Conservation (phyloP, 805 yeast genomes). For the Candida alai region DNA sequence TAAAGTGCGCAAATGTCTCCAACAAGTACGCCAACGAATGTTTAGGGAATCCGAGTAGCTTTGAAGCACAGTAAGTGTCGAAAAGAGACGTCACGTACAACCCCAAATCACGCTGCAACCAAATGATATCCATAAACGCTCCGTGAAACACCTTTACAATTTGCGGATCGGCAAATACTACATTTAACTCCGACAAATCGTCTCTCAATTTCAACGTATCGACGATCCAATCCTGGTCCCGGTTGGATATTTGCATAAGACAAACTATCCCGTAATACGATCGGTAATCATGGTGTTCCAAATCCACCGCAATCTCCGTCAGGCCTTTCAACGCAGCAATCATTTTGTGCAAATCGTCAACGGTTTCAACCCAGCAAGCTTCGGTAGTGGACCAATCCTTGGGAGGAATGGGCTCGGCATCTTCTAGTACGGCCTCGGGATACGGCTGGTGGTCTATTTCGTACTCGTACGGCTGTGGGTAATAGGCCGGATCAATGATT, state of each 20-base stretch:
- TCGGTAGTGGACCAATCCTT: slow-evolving; percentile 61
- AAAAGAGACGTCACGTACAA: slow-evolving; percentile 83
- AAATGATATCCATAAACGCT: slow-evolving; percentile 91
- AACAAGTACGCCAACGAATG: slow-evolving; percentile 81
- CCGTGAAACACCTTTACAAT: slow-evolving; percentile 92
- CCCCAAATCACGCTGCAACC: slow-evolving; percentile 96
- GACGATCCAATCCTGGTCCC: slow-evolving; percentile 78
- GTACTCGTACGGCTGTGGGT: slow-evolving; percentile 72
- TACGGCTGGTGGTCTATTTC: slow-evolving; percentile 73
- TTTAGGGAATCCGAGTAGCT: slow-evolving; percentile 71
- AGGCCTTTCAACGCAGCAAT: slow-evolving; percentile 46
- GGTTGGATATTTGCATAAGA: slow-evolving; percentile 85
- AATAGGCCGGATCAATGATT: slow-evolving; percentile 52
- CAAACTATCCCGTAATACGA: slow-evolving; percentile 88
- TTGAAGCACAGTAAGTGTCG: slow-evolving; percentile 91
- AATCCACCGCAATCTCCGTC: slow-evolving; percentile 81
- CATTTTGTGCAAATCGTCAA: slow-evolving; percentile 51
- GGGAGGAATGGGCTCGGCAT: slow-evolving; percentile 44
- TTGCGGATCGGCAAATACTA: slow-evolving; percentile 73
- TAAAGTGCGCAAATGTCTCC: slow-evolving; percentile 75
- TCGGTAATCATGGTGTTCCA: slow-evolving; percentile 93
- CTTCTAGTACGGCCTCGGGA: slow-evolving; percentile 50
- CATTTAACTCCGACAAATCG: slow-evolving; percentile 63
- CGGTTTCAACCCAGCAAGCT: slow-evolving; percentile 70
- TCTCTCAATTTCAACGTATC: slow-evolving; percentile 82